Conservation (phyloP, 176 grass and related monocot species). For the Thinopyrum elongatum region DNA sequence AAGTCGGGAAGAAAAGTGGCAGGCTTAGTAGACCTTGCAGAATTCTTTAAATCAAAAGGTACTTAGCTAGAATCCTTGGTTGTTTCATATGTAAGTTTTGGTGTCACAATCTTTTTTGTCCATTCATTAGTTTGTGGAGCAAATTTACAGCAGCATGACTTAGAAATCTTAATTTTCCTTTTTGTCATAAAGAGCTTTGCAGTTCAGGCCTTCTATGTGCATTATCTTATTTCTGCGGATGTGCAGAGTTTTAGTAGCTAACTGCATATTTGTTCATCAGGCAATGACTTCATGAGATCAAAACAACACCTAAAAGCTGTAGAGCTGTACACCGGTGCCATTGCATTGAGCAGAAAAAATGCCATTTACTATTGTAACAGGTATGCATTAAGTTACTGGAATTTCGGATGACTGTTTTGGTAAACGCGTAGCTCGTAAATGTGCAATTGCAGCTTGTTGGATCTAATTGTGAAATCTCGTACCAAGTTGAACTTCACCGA, state of each 20-base stretch:
- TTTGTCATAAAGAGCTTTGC: neutral
- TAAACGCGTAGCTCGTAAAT: neutral
- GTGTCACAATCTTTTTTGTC: neutral
- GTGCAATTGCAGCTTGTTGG: neutral
- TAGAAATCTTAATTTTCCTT: constrained; percentile 1
- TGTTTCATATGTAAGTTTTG: constrained; percentile 17
- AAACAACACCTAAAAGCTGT: constrained; percentile 62
- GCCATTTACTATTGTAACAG: constrained; percentile 84
- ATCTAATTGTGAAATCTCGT: neutral
- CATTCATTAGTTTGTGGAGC: neutral
- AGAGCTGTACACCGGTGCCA: constrained; percentile 73
- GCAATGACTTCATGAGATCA: constrained; percentile 72
- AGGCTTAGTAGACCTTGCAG: constrained; percentile 59
- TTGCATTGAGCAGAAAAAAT: constrained; percentile 64
- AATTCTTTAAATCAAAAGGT: constrained; percentile 80
- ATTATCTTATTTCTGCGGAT: constrained; percentile 9
- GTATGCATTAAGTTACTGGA: constrained; percentile 26
- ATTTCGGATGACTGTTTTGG: neutral
- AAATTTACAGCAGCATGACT: neutral
- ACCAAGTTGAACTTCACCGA: neutral
- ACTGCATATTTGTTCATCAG: constrained; percentile 43
- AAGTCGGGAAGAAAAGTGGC: constrained; percentile 36
- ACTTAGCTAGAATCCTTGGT: neutral
- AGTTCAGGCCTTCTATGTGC: constrained; percentile 17
- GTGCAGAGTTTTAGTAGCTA: constrained; percentile 23